Evolutionary conservation across 2,329 filamentous ascomycete genomes (phyloP).

Genomic region (Colletotrichum eremochloae): DNA sequence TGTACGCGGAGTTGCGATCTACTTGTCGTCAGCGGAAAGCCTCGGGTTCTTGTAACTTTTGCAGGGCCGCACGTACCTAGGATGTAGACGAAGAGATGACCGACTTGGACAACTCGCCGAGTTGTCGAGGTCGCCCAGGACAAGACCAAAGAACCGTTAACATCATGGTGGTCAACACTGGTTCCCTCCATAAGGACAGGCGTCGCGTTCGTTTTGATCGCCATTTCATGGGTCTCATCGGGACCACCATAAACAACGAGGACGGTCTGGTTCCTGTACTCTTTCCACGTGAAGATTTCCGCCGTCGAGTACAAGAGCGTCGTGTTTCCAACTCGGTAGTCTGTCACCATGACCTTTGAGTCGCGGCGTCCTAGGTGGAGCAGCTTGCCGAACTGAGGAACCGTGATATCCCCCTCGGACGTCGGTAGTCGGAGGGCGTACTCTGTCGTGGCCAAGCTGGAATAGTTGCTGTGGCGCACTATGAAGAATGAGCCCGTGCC

Average conservation of each 20-base stretch:
- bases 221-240: constrained; percentile 74
- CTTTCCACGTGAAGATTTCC: constrained; percentile 79
- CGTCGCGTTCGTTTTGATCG: constrained; percentile 55
- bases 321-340: constrained; percentile 73
- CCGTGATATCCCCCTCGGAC: constrained; percentile 59
- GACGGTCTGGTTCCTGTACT: constrained; percentile 69
- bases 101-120: constrained; percentile 65
- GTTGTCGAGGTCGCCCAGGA: constrained; percentile 66
- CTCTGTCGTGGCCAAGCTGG: constrained; percentile 65
- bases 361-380: constrained; percentile 73
- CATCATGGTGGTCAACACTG: constrained; percentile 31
- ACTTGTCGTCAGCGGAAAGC: constrained; percentile 31
- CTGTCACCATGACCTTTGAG: constrained; percentile 76
- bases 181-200: constrained; percentile 53
- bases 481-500: constrained; percentile 73
- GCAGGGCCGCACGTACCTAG: constrained; percentile 55
- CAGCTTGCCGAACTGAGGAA: constrained; percentile 70
- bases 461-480: constrained; percentile 75
- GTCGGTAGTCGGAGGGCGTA: constrained; percentile 76
- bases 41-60: fast-evolving
- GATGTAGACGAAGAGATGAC: constrained; percentile 67
- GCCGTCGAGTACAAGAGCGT: constrained; percentile 76
- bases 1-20: constrained; percentile 76
- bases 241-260: constrained; percentile 74
- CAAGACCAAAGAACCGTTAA: constrained; percentile 40